These are phyloP conservation scores for Phytopythium helicoides DNA, from an alignment of 352 stramenopile species.

Conservation along the genomic window DNA sequence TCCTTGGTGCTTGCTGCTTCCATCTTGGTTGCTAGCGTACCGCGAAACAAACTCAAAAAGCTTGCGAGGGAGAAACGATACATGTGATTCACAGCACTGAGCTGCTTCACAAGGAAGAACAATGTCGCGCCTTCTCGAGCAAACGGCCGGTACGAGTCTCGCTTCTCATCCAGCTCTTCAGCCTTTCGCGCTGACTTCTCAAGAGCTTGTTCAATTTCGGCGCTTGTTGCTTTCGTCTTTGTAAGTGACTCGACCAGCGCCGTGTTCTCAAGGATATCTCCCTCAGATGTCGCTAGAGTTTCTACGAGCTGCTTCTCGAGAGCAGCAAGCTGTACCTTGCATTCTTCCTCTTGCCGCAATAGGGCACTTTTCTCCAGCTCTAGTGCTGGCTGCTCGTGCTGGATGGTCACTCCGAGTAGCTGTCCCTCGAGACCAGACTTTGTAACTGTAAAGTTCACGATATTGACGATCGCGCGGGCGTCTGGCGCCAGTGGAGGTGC, in stretches of 20 bases:
- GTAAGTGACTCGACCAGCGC: slow-evolving; percentile 93
- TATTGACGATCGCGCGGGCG: slow-evolving; percentile 86
- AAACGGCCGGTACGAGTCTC: slow-evolving; percentile 90
- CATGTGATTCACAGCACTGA: slow-evolving; percentile 93
- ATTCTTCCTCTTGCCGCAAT: slow-evolving; percentile 91
- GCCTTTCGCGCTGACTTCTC: slow-evolving; percentile 88
- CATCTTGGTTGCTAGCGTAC: slow-evolving; percentile 81
- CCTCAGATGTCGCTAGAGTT: slow-evolving; percentile 90
- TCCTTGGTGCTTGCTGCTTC: slow-evolving; percentile 70
- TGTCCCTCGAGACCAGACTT: slow-evolving; percentile 92
- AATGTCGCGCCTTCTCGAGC: slow-evolving; percentile 87
- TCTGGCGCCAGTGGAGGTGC: slow-evolving; percentile 86
- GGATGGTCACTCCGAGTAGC: slow-evolving; percentile 92
- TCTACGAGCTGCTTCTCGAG: slow-evolving; percentile 94
- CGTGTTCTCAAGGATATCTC: slow-evolving; percentile 95
- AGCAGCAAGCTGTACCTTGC: slow-evolving; percentile 91
- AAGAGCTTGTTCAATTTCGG: slow-evolving; percentile 90
- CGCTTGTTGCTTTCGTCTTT: slow-evolving; percentile 90
- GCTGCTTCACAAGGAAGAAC: slow-evolving; percentile 93
- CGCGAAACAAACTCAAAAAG: slow-evolving; percentile 89
- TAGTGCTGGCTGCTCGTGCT: slow-evolving; percentile 93
- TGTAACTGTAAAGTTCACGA: slow-evolving; percentile 96
- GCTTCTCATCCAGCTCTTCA: slow-evolving; percentile 90
- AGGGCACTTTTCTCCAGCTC: slow-evolving; percentile 93
- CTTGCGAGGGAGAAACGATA: slow-evolving; percentile 93